A percentile compares a stretch with the other conserved stretches of the same genome.
phyloP scores from a whole-genome alignment of 1,284 basidiomycete species.

The Inonotus obliquus region DNA sequence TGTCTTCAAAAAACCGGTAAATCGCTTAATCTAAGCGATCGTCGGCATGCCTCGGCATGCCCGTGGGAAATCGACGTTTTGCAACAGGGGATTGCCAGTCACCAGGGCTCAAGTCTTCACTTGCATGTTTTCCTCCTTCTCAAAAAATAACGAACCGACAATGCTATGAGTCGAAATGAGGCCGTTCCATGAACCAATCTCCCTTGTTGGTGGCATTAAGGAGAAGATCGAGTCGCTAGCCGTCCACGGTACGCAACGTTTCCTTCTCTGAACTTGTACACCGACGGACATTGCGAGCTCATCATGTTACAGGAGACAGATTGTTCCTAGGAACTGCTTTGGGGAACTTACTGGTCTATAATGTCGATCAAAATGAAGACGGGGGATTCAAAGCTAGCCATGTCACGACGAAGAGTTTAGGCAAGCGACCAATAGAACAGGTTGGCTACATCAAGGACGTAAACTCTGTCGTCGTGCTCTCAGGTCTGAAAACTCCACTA shows the following conservation, averaged over 20 bases:
- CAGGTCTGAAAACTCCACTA: slow-evolving; percentile 51
- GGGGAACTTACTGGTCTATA: slow-evolving; percentile 68
- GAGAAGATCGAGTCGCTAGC: slow-evolving; percentile 43
- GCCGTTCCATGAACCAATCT: slow-evolving; percentile 25
- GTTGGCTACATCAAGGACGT: slow-evolving; percentile 80
- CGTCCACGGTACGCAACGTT: slow-evolving; percentile 41
- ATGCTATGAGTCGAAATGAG: slow-evolving; percentile 7
- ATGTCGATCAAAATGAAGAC: slow-evolving; percentile 38
- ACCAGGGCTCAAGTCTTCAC: no score
- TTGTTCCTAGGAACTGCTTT: slow-evolving; percentile 73
- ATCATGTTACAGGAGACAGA: slow-evolving; percentile 51
- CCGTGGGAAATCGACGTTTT: no score
- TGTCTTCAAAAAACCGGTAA: no score
- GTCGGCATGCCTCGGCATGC: no score
- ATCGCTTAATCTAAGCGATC: no score
- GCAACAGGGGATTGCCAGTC: no score
- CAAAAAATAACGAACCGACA: neutral
- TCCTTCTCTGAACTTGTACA: neutral
- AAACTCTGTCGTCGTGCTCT: slow-evolving; percentile 76
- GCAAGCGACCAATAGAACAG: slow-evolving; percentile 77
- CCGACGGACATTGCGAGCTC: slow-evolving; percentile 1
- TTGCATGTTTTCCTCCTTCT: neutral
- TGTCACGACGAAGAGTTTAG: slow-evolving; percentile 63
- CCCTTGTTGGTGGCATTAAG: slow-evolving; percentile 34
- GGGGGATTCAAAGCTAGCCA: slow-evolving; percentile 40